Conservation (phyloP, 108 stramenopile genomes). For the Pseudonitzschia pungens region DNA sequence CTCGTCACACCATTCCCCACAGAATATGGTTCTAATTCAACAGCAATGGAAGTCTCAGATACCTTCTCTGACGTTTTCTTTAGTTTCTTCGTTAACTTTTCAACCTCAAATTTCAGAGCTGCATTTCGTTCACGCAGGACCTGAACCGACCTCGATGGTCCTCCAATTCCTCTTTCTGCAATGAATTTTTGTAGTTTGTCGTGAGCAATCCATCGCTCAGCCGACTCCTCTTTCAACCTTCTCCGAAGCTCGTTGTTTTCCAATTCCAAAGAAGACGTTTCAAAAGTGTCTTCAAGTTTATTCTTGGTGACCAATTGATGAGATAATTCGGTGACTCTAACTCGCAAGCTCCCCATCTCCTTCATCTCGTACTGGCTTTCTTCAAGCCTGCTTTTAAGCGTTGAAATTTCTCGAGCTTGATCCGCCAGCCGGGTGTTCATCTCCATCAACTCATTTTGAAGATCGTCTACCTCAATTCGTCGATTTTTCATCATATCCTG, state of each 20-base stretch:
- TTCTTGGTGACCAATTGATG: conserved; percentile 3
- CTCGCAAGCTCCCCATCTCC: conserved; percentile 16
- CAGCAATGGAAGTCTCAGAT: background rate
- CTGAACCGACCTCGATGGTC: conserved; percentile 35
- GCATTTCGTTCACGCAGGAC: conserved; percentile 47
- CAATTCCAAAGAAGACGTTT: conserved; percentile 9
- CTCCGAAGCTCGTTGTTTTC: conserved; percentile 46
- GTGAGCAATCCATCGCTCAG: conserved; percentile 33
- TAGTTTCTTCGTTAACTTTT: conserved; percentile 41
- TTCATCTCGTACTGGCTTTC: conserved; percentile 24
- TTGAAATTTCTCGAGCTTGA: conserved; percentile 37
- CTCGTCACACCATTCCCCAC: background rate
- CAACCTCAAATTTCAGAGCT: conserved; percentile 45
- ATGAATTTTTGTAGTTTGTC: conserved; percentile 30
- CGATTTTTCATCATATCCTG: conserved; percentile 33
- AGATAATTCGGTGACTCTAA: conserved; percentile 17
- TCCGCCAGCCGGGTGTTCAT: conserved; percentile 30
- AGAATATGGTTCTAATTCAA: background rate
- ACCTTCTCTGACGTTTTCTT: conserved; percentile 26
- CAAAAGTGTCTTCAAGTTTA: background rate
- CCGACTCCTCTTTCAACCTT: conserved; percentile 30
- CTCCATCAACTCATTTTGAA: conserved; percentile 42
- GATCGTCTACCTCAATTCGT: conserved; percentile 41
- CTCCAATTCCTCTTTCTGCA: conserved; percentile 24
- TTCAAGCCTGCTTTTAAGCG: conserved; percentile 37